These are phyloP conservation scores for Aspergillus carbonarius DNA, from an alignment of 2,329 filamentous ascomycete genomes.

Conservation along the genomic window DNA sequence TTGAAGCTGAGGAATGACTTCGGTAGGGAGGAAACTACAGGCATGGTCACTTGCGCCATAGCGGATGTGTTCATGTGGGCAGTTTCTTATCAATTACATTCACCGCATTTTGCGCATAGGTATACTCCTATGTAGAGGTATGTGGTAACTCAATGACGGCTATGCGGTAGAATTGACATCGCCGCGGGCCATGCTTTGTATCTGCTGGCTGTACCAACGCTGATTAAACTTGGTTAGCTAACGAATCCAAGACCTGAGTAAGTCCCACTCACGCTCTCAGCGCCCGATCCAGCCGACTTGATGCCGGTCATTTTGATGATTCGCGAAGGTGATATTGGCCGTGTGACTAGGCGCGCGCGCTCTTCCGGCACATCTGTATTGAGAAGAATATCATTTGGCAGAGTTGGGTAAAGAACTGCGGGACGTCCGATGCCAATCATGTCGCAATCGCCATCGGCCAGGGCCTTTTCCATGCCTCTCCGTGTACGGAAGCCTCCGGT, in stretches of 20 bases:
- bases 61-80: no score
- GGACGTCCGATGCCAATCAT: constrained; percentile 47
- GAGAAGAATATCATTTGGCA: neutral
- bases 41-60: no score
- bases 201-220: neutral
- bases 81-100: no score
- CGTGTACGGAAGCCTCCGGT: constrained; percentile 60
- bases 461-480: constrained; percentile 47
- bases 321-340: neutral
- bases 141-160: no score
- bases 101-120: no score
- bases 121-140: no score
- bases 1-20: no score
- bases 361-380: neutral
- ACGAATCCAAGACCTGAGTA: neutral
- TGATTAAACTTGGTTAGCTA: neutral
- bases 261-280: neutral
- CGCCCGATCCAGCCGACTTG: neutral
- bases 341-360: neutral
- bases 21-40: no score
- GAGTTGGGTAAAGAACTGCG: constrained; percentile 39
- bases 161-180: neutral
- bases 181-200: neutral
- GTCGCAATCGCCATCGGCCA: constrained; percentile 44
- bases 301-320: neutral